Base-by-base conservation (phyloP, 2,329 filamentous ascomycete species). In the Curvularia sp. region DNA sequence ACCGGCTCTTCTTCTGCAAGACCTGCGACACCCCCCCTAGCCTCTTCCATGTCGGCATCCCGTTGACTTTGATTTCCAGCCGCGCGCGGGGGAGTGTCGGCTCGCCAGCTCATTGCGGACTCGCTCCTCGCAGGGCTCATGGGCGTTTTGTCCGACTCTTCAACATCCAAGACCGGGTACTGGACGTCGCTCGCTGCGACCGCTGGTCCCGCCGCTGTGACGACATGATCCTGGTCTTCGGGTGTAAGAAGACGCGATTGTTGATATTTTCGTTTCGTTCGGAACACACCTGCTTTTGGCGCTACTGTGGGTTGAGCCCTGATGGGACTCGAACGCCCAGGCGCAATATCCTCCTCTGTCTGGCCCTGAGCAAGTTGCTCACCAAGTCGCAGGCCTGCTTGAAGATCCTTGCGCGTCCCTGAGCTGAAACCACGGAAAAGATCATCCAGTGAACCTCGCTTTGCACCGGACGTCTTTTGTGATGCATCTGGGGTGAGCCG, bases 351-450 rank as follows among this genome's bases (percentile, higher is more conserved):
- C 44, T 59, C 59, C 13, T 58, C 60, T 35, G 46, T 57, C 26
- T 71, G 62, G 12, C 49, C 59, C 31, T 72, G 65, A 22, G 75
- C 75, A 48, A 80, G 65, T 47, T 76, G 75, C 55, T 78, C 73
- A 26, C 78, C 77, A 31, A 78, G 69, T 38, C 74, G 71, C 31
- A 79, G 65, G 31, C 75, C 74, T 49, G 76, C 73, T 42, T 74
- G 77, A 12, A 79, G 63, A 43, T 79, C 74, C 55, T 69, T 70
- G 54, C 74, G 70, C 7, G 77, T 77, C 4, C 75, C 72, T 50
- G 76, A 72, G 52, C 77, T 75, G 59, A 79, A 80, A 2, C 75
- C 76, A 31, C 71, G 70, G 62, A 79, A 79, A 1, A 77, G 61
- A 48, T 77, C 71, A 30, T 78, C 74, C 2, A 78, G 66, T 30